Evolutionary conservation across 345 rosid species (phyloP), one percentile per base, ranked within the genome.

Genomic region (Ailanthus altissimus): DNA sequence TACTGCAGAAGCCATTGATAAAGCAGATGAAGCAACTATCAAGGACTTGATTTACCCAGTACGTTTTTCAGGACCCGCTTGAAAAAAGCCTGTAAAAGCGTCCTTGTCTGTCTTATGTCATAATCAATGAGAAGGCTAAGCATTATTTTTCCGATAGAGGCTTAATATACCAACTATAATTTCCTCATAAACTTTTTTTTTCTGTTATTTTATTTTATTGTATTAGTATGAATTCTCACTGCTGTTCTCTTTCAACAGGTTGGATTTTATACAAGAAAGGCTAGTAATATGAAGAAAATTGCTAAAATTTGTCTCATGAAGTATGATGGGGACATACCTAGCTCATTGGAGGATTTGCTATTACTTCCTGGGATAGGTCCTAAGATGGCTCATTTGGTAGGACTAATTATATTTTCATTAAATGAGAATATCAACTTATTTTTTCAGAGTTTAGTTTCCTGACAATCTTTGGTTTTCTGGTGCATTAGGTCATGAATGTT

Each of bases 301-400:
- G 96, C 98, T n/a, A 87, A 86, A 49, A 87, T 90, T 67, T 93
- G 98, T 85, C 90, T 95, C 68, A 50, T 23, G 47, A 88, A 89
- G 85, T 90, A 89, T 81, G 92, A 80, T 15, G 94, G 99, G 58
- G 98, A 95, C 83, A 95, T 95, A 71, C 98, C 99, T 36, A 83
- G 87, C 77, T 85, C 98, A 42, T 85, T 95, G 87, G 96, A 95
- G 82, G 99, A 87, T 62, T 83, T 95, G 76, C 90, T 93, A 11
- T 75, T 89, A 65, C 99, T 95, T 79, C 99, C 97, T 50, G 98
- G 99, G 79, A 93, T 95, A 70, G 99, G 98, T 59, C 98, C 99
- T 25, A 95, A 95, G 89, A 84, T 88, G 84, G 91, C 89, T 75
- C 88, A 87, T 81, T 78, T 83, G 85, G 84, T 87, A 89, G 62